Conservation (phyloP, 2,329 filamentous ascomycete species). For the Fusarium sp. region DNA sequence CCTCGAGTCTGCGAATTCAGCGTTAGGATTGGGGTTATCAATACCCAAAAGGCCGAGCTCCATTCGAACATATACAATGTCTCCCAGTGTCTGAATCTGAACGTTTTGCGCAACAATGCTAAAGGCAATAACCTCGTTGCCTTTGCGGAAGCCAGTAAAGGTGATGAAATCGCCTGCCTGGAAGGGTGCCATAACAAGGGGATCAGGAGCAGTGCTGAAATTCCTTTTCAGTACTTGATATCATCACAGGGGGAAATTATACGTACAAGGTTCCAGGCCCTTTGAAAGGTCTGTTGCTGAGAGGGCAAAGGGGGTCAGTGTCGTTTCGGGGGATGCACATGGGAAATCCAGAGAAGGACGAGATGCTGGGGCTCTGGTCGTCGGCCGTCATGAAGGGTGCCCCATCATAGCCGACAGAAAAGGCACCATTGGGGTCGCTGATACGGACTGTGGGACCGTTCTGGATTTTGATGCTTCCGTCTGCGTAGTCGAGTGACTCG, state of each 20-base stretch:
- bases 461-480: constrained; percentile 48
- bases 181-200: constrained; percentile 51
- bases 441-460: constrained; percentile 49
- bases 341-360: constrained; percentile 61
- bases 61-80: constrained; percentile 49
- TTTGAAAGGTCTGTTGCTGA: constrained; percentile 47
- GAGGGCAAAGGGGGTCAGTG: constrained; percentile 49
- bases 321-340: constrained; percentile 61
- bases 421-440: constrained; percentile 59
- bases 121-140: constrained; percentile 47
- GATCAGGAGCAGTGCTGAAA: constrained; percentile 47
- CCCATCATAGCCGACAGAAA: constrained; percentile 50
- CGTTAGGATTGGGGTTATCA: constrained; percentile 48
- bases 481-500: constrained; percentile 47
- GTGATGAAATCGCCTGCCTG: constrained; percentile 50
- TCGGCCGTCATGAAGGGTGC: constrained; percentile 59
- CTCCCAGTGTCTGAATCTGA: constrained; percentile 47
- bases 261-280: constrained; percentile 47
- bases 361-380: constrained; percentile 59
- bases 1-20: constrained; percentile 50
- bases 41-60: constrained; percentile 50
- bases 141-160: constrained; percentile 46
- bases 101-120: constrained; percentile 51
- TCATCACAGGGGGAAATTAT: background rate
- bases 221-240: background rate